A percentile compares a stretch with the other conserved stretches of the same genome.
Conservation (phyloP, 495 filamentous ascomycete genomes). For the Geoglossum glabrum region DNA sequence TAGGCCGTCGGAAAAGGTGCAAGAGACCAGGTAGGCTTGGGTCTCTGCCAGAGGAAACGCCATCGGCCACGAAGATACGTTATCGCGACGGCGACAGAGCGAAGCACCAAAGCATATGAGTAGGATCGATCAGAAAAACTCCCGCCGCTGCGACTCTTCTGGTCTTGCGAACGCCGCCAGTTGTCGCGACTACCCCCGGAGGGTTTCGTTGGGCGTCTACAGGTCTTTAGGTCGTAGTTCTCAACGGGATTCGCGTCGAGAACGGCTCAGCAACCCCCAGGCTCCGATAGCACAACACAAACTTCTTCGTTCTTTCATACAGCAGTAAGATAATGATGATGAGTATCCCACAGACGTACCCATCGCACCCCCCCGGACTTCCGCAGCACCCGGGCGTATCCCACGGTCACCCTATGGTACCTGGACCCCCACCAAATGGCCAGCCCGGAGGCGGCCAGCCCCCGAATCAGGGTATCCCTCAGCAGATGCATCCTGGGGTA, state of each 20-base stretch:
- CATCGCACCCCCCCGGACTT: conserved; percentile 43
- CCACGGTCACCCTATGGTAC: conserved; percentile 58
- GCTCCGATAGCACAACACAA: background rate
- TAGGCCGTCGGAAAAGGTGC: background rate
- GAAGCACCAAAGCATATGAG: background rate
- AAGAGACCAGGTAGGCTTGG: background rate
- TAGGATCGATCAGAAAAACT: background rate
- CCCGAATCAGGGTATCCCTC: conserved; percentile 35
- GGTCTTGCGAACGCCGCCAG: background rate
- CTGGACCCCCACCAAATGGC: conserved; percentile 46
- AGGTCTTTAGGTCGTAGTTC: background rate
- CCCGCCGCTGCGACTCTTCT: background rate
- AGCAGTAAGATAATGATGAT: conserved; percentile 1
- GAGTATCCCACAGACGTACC: conserved; percentile 27
- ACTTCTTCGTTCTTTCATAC: background rate
- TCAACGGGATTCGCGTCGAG: background rate
- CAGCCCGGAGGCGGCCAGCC: conserved; percentile 23
- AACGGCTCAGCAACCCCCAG: background rate
- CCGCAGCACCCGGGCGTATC: conserved; percentile 50
- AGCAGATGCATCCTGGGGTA: conserved; percentile 68
- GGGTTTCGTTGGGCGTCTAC: background rate
- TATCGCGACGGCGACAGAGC: background rate
- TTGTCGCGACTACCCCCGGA: background rate
- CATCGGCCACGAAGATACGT: background rate
- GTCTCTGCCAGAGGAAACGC: background rate